Evolutionary conservation across 768 basidiomycete species (phyloP).

Genomic region (Naematelia encephala): DNA sequence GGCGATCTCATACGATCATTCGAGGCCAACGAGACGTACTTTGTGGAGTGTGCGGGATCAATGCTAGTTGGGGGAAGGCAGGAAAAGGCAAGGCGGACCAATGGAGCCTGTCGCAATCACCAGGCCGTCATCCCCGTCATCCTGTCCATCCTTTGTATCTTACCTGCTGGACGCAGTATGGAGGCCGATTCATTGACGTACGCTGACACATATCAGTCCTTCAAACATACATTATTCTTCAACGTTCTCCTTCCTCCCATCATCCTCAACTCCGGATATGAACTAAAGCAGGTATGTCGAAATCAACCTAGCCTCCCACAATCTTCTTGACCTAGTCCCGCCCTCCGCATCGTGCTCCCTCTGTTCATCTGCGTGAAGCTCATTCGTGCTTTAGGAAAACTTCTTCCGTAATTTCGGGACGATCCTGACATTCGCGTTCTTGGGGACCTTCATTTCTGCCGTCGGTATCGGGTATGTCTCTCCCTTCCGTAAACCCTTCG

Average conservation of each 20-base stretch:
- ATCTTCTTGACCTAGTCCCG: neutral
- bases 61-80: no score
- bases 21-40: no score
- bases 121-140: no score
- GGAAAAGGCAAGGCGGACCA: no score
- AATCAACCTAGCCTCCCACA: neutral
- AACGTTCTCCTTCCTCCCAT: conserved; percentile 97
- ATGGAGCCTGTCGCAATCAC: no score
- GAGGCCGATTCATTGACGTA: neutral
- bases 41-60: no score
- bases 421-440: conserved; percentile 77
- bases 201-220: conserved; percentile 60
- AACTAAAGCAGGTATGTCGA: conserved; percentile 78
- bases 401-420: conserved; percentile 98
- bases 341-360: neutral
- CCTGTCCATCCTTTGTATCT: no score
- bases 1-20: no score
- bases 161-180: no score
- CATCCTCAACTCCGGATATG: conserved; percentile 95
- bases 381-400: conserved; percentile 84
- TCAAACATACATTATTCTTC: conserved; percentile 96
- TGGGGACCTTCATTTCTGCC: conserved; percentile 93
- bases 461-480: conserved; percentile 85
- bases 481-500: neutral
- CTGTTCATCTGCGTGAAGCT: neutral